Evolutionary conservation across 805 yeast genomes (phyloP), one percentile per base, ranked within the genome.

Genomic region (Zygotorulaspora florentina): DNA sequence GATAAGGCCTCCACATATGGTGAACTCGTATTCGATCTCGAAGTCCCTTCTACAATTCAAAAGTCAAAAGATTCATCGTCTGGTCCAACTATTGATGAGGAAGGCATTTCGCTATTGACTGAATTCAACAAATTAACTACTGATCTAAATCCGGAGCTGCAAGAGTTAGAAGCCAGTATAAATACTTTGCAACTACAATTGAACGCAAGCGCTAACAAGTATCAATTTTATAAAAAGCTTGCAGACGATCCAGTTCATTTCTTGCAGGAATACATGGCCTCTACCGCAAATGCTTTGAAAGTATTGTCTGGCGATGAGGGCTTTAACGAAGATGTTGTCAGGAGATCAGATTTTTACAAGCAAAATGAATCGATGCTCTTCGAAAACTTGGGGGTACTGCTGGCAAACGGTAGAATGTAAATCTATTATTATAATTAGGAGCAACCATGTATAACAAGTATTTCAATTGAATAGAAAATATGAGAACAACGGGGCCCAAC

Each of bases 251-350:
- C 99, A 0, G 83, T 81, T 3, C 74, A 74, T 18, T 87, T 88
- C 56, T 68, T 93, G 54, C 73, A 82, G 45, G 75, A 79, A 42
- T 86, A 96, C 77, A 72, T 82, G 50, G 84, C 81, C 36, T 83
- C 88, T 36, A 95, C 93, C 64, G 74, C 88, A 12, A 87, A 88
- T 48, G 86, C 91, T 39, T 74, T 93, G 59, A 89, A 85, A 67
- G 85, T 91, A 11, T 73, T 93, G 52, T 78, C 88, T 48, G 89
- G 96, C 53, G 98, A 93, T 57, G 93, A 86, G 56, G 91, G 90
- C 8, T 85, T 82, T 66, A 83, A 82, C 61, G 97, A 91, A 68
- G 97, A 90, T 61, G 73, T 79, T 16, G 96, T 88, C 4, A 80
- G 99, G 69, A 78, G 85, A 57, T 80, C 96, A 2, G 80, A 81